phyloP scores from a whole-genome alignment of 23 red algal species.

The Gracilaria domingensis region DNA sequence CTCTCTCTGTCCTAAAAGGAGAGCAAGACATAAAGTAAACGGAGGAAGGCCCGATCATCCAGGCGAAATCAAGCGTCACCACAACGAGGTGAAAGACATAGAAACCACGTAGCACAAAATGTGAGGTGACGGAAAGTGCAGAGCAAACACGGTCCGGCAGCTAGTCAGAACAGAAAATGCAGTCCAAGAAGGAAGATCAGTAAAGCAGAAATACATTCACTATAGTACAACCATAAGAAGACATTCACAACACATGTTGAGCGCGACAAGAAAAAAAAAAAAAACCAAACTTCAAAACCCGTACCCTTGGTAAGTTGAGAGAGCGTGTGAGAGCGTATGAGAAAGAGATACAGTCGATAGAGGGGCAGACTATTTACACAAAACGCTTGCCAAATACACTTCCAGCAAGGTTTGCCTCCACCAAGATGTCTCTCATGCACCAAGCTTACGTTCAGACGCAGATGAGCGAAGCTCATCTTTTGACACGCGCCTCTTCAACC shows the following conservation, averaged over 20 bases:
- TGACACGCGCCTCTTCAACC: neutral
- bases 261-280: neutral
- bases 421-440: neutral
- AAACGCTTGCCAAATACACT: neutral
- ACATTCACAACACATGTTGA: neutral
- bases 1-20: neutral
- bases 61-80: neutral
- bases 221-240: conserved; percentile 10
- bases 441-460: conserved; percentile 22
- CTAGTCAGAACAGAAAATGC: conserved; percentile 14
- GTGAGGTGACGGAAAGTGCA: neutral
- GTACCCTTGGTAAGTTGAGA: neutral
- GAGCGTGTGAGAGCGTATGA: no score
- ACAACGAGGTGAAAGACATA: neutral
- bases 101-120: neutral
- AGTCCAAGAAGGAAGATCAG: neutral
- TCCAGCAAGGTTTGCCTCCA: neutral
- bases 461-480: conserved; percentile 12
- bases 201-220: neutral
- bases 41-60: neutral
- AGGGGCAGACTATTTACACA: neutral
- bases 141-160: neutral
- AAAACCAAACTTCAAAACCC: neutral
- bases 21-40: neutral
- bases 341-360: neutral